These are phyloP conservation scores for Elsinoe necatrix DNA, from an alignment of 2,329 filamentous ascomycete species.

Conservation along the genomic window DNA sequence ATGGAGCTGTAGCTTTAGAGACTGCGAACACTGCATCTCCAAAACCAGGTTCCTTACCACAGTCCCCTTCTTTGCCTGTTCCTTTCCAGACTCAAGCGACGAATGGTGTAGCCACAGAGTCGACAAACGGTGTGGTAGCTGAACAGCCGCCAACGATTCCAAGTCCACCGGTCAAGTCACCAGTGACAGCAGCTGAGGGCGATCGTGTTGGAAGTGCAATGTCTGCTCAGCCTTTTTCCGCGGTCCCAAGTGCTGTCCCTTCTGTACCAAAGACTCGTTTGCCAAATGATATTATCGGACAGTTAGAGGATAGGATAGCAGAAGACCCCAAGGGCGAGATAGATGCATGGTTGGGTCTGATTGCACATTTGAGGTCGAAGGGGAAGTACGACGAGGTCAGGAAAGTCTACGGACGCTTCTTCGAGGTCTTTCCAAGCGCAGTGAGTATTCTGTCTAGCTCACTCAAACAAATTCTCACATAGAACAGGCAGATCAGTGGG, in stretches of 20 bases:
- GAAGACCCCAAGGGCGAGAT: conserved; percentile 89
- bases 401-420: conserved; percentile 73
- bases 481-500: conserved; percentile 78
- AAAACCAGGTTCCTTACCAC: conserved; percentile 16
- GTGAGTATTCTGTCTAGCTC: conserved; percentile 50
- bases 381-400: conserved; percentile 76
- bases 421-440: conserved; percentile 79
- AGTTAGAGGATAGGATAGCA: conserved; percentile 82
- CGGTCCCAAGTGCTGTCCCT: conserved; percentile 17
- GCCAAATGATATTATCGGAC: conserved; percentile 64
- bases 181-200: conserved; percentile 11
- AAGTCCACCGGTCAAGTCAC: not conserved
- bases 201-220: not conserved
- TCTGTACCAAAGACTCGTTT: conserved; percentile 45
- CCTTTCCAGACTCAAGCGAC: conserved; percentile 14
- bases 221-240: conserved; percentile 3
- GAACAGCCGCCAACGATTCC: not conserved
- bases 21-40: conserved; percentile 16
- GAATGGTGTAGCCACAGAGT: not conserved
- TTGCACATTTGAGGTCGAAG: conserved; percentile 73
- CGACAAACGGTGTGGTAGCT: not conserved
- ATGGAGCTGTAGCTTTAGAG: conserved; percentile 18
- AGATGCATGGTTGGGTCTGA: conserved; percentile 82
- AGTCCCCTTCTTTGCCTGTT: conserved; percentile 16
- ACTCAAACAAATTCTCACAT: conserved; percentile 28